Evolutionary conservation across 495 filamentous ascomycete genomes (phyloP).

Genomic region (Paragyromitra xinjiangensis): DNA sequence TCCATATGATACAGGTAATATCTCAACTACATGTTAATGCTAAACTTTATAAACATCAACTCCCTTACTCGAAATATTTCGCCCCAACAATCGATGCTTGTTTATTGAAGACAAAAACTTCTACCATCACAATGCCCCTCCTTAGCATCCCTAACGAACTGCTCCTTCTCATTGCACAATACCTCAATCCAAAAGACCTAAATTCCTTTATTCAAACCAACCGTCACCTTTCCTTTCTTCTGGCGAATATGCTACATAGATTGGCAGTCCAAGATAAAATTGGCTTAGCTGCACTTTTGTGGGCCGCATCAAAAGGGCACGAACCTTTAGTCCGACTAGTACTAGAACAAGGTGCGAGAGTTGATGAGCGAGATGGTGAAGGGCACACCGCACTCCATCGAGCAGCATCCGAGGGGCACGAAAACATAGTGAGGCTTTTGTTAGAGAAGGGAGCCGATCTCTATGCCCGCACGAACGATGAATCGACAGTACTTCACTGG

Average conservation of each 20-base stretch:
- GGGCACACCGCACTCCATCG: conserved; percentile 38
- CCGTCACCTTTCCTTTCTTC: not conserved
- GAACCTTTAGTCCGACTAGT: conserved; percentile 18
- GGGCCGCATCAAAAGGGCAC: conserved; percentile 30
- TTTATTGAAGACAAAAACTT: no score
- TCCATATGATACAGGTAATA: not conserved
- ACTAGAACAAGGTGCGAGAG: conserved; percentile 2
- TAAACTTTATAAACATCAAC: not conserved
- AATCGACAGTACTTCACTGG: conserved; percentile 30
- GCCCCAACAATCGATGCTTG: not conserved
- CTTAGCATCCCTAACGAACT: conserved; percentile 26
- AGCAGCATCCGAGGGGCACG: conserved; percentile 22
- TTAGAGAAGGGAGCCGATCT: conserved; percentile 9
- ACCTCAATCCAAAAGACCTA: conserved; percentile 24
- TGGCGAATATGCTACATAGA: conserved; percentile 6
- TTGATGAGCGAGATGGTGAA: conserved; percentile 10
- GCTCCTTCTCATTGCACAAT: conserved; percentile 15
- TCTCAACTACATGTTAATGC: not conserved
- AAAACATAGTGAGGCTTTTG: conserved; percentile 7
- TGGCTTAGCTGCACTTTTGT: conserved; percentile 31
- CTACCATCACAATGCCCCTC: conserved; percentile 54
- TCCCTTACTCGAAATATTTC: not conserved
- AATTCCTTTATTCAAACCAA: conserved; percentile 17
- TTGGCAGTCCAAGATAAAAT: conserved; percentile 19
- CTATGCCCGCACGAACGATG: conserved; percentile 29